Evolutionary conservation across 805 yeast genomes (phyloP).

Genomic region (Candida morakotiae): DNA sequence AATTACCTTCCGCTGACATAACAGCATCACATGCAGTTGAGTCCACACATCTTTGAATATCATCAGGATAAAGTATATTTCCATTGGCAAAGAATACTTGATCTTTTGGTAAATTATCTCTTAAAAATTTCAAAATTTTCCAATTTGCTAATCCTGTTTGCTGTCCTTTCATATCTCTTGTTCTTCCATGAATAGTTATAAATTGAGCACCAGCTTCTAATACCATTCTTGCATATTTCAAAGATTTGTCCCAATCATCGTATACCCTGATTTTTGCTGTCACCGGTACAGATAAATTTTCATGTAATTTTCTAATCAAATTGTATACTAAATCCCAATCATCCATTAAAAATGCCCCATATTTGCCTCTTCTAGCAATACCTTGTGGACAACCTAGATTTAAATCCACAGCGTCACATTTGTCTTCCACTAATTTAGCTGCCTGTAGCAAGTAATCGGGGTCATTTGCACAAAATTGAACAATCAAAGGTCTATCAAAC

Average conservation of each 20-base stretch:
- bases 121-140: slow-evolving; percentile 66
- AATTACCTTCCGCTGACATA: slow-evolving; percentile 96
- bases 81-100: slow-evolving; percentile 95
- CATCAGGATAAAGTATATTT: slow-evolving; percentile 86
- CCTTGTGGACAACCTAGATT: slow-evolving; percentile 99
- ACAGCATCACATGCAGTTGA: slow-evolving; percentile 79
- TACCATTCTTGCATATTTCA: slow-evolving; percentile 85
- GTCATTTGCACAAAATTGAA: slow-evolving; percentile 96
- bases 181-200: slow-evolving; percentile 90
- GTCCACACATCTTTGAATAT: slow-evolving; percentile 63
- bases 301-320: slow-evolving; percentile 70
- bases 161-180: slow-evolving; percentile 97
- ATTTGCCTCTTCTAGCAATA: slow-evolving; percentile 89
- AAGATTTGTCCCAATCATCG: slow-evolving; percentile 76
- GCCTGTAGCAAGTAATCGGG: slow-evolving; percentile 80
- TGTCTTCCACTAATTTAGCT: slow-evolving; percentile 72
- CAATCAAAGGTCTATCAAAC: slow-evolving; percentile 80
- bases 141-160: slow-evolving; percentile 94
- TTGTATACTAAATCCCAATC: slow-evolving; percentile 83
- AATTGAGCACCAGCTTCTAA: slow-evolving; percentile 93
- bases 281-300: slow-evolving; percentile 76
- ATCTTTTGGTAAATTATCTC: slow-evolving; percentile 72
- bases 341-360: slow-evolving; percentile 95
- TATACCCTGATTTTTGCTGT: slow-evolving; percentile 94
- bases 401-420: slow-evolving; percentile 93